phyloP scores from a whole-genome alignment of 495 filamentous ascomycete genomes.

The Hyaloscypha finlandica region DNA sequence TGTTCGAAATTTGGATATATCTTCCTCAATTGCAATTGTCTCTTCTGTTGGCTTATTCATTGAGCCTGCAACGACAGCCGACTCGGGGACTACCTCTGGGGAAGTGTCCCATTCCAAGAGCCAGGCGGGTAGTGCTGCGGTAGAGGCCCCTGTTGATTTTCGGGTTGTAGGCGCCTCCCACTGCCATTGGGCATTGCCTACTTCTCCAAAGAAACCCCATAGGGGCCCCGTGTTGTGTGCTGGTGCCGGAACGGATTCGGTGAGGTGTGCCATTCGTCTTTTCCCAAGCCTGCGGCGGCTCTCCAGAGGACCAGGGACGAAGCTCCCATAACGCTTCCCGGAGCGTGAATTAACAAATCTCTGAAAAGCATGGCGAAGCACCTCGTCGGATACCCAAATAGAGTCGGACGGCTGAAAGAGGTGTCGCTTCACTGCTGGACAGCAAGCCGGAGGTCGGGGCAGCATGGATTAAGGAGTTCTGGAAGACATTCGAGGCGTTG shows the following conservation, averaged over 20 bases:
- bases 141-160: background rate
- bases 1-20: slow-evolving; percentile 12
- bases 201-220: slow-evolving; percentile 33
- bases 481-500: slow-evolving; percentile 5
- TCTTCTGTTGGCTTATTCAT: background rate
- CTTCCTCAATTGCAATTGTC: slow-evolving; percentile 1
- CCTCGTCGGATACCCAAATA: slow-evolving; percentile 48
- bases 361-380: slow-evolving; percentile 41
- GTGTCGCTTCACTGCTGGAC: slow-evolving; percentile 42
- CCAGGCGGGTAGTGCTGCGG: slow-evolving; percentile 14
- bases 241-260: slow-evolving; percentile 35
- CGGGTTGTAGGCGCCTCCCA: slow-evolving; percentile 47
- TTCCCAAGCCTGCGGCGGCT: slow-evolving; percentile 52
- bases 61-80: background rate
- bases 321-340: slow-evolving; percentile 35
- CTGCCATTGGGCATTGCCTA: slow-evolving; percentile 43
- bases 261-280: slow-evolving; percentile 49
- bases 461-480: slow-evolving; percentile 34
- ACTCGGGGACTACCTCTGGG: background rate
- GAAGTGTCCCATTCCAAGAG: slow-evolving; percentile 16
- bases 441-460: slow-evolving; percentile 40
- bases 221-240: background rate
- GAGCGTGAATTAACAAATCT: slow-evolving; percentile 38
- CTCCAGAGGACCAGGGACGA: slow-evolving; percentile 51
- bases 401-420: slow-evolving; percentile 36